Conservation (phyloP, 1,284 basidiomycete species). For the Rhodotorula sp. region DNA sequence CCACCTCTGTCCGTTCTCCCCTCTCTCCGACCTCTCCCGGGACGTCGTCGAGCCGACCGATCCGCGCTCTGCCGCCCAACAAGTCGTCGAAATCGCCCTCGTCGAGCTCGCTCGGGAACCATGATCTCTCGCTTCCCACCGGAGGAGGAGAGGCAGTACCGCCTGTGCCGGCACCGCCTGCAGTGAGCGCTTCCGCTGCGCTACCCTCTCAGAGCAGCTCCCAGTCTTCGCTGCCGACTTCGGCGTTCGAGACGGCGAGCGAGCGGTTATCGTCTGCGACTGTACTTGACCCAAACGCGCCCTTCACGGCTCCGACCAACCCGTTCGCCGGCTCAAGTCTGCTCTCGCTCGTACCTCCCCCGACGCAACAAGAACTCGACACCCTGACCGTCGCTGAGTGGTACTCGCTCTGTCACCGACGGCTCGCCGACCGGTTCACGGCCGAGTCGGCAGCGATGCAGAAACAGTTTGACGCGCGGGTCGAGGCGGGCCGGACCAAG, state of each 20-base stretch:
- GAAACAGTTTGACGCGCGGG: neutral
- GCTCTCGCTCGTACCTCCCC: constrained; percentile 14
- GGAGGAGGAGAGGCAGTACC: neutral
- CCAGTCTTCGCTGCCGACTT: neutral
- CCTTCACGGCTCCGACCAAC: constrained; percentile 6
- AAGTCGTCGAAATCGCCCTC: constrained; percentile 20
- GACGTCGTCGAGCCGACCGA: neutral
- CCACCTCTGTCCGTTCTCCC: neutral
- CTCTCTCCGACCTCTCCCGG: neutral
- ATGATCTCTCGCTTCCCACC: too few relatives aligned
- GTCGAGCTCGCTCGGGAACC: constrained; percentile 3
- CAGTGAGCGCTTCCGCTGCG: neutral
- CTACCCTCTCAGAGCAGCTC: neutral
- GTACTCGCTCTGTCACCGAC: constrained; percentile 13
- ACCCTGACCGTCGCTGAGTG: constrained; percentile 14
- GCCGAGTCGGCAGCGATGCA: neutral
- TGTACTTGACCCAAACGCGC: neutral
- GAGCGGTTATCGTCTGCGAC: neutral
- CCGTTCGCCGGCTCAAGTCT: constrained; percentile 2
- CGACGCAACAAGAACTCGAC: constrained; percentile 6
- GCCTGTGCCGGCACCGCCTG: neutral
- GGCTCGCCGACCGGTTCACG: neutral
- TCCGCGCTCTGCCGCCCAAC: constrained; percentile 22
- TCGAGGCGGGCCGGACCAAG: constrained; percentile 2
- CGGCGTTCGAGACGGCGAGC: neutral